Base-by-base conservation (phyloP, 176 grass and related monocot genomes). In the Pontederia paniculata region DNA sequence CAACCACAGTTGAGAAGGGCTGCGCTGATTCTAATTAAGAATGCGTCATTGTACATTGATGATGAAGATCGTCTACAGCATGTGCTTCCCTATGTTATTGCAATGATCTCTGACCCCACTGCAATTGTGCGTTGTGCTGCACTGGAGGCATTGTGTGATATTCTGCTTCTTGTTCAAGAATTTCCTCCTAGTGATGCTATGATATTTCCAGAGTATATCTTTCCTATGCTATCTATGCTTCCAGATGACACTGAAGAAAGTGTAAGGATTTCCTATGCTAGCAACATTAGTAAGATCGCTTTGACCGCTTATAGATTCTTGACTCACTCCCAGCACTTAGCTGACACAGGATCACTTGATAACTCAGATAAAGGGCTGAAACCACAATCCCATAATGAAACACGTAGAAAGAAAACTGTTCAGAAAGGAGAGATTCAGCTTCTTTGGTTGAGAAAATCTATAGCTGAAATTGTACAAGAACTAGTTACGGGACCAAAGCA, bases 211-310 rank as follows among this genome's bases (percentile, higher is more conserved):
- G 93, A 97, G 72, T 97, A 97, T 67, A 90, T 97, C 47, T 83
- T 97, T 45, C 93, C 93, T 57, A 97, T 97, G 86, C 80, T 97
- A 45, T 97, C 91, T 57, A 78, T 83, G 64, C 86, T 97, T 51
- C 93, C 93, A 58, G 86, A 97, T 86, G 86, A 97, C 84, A 42
- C 93, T 44, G 93, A 97, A 57, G 93, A 97, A 80, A 90, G 93
- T 59, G 86, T 97, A 54, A 81, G 93, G 60, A 80, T 97, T 70
- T 97, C 86, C 75, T 97, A 97, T 79, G 93, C 93, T 51, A 90
- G 77, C 66, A 97, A 97, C 67, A 90, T 97, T 68, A 81, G 73
- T 81, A 97, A 90, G 57, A 80, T 97, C 69, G 93, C 86, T 54
- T 70, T 97, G 52, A 97, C 93, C 72, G 86, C 93, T 52, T 97